Evolutionary conservation across 768 basidiomycete genomes (phyloP), one percentile per base, ranked within the genome.

Genomic region (Lanmaoa pseudosensibilis): DNA sequence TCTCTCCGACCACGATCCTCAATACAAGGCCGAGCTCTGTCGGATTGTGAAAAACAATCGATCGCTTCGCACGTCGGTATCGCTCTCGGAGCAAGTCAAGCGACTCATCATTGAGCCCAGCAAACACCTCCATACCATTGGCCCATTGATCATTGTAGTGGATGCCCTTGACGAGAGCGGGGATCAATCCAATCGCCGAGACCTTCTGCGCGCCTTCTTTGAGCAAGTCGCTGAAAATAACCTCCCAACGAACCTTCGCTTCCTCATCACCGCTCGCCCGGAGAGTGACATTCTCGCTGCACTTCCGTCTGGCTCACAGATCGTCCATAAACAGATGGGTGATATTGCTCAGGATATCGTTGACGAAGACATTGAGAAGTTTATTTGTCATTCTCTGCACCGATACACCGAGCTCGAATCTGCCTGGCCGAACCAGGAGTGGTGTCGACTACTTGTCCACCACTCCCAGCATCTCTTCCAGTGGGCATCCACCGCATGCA

Each of bases 161-260:
- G 75, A 77, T 41, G 74, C 63, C 11, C 59, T 75, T n/a, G 69
- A 74, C 34, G 64, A 67, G 49, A 68, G 69, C 43, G 64, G 63
- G 8, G 59, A 68, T 27, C 47, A 18, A 7, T 16, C 50, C 9
- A 30, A 25, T 52, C 67, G 68, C 19, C 50, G 55, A 16, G 44
- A 50, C 2, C 58, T 76, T 39, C 62, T 77, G 10, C 30, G 32
- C 6, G 47, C 60, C 27, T 23, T 73, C 38, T 49, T 38, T 11
- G 46, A 53, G 18, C 58, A 60, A 21, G 27, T 64, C 12, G 12
- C 55, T 7, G 57, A 54, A 4, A 34, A 59, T 4, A 46, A 49
- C 6, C 46, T 71, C 5, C 70, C 72, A 5, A 16, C 34, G 2
- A 64, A 64, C 52, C 61, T 71, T 50, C 61, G 64, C n/a, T 56